A percentile compares a stretch with the other conserved stretches of the same genome.
These are phyloP conservation scores for Colletotrichum musicola DNA, from an alignment of 2,329 filamentous ascomycete genomes.

Conservation along the genomic window DNA sequence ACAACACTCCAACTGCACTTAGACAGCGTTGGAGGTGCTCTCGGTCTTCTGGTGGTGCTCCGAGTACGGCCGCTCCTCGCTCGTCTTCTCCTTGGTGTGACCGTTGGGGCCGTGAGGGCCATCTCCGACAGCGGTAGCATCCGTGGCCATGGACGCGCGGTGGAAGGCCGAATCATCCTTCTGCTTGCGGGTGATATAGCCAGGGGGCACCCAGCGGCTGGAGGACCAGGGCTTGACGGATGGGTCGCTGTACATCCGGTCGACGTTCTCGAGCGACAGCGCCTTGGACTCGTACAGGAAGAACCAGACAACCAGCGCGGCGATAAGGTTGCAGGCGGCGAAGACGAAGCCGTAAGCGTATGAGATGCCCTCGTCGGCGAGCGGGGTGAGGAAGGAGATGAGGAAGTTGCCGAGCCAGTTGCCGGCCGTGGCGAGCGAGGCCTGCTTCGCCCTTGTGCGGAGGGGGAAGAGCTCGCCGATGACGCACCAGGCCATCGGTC, in stretches of 20 bases:
- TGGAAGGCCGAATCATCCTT: conserved; percentile 45
- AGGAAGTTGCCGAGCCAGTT: conserved; percentile 76
- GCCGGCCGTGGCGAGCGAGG: conserved; percentile 65
- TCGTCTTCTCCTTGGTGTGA: conserved; percentile 20
- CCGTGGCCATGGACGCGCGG: conserved; percentile 16
- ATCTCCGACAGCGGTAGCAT: conserved; percentile 8
- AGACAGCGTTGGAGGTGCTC: conserved; percentile 15
- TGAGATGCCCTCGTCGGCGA: conserved; percentile 71
- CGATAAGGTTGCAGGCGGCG: conserved; percentile 70
- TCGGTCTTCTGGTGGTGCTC: conserved; percentile 26
- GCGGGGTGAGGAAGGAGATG: conserved; percentile 76
- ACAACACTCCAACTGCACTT: not conserved
- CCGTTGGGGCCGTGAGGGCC: not conserved
- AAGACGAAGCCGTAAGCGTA: conserved; percentile 77
- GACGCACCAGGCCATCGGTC: conserved; percentile 77
- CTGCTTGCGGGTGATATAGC: conserved; percentile 56
- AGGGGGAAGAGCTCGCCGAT: conserved; percentile 75
- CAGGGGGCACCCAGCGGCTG: conserved; percentile 62
- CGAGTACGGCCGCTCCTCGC: conserved; percentile 25
- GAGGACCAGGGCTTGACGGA: conserved; percentile 73
- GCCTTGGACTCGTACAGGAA: conserved; percentile 76
- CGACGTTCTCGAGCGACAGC: conserved; percentile 78
- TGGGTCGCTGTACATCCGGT: conserved; percentile 75
- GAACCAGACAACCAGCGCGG: conserved; percentile 73
- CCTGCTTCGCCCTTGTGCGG: conserved; percentile 66